Evolutionary conservation across 1,139 yeast species (phyloP), one percentile per base, ranked within the genome.

Genomic region (Kodamaea anthophila): DNA sequence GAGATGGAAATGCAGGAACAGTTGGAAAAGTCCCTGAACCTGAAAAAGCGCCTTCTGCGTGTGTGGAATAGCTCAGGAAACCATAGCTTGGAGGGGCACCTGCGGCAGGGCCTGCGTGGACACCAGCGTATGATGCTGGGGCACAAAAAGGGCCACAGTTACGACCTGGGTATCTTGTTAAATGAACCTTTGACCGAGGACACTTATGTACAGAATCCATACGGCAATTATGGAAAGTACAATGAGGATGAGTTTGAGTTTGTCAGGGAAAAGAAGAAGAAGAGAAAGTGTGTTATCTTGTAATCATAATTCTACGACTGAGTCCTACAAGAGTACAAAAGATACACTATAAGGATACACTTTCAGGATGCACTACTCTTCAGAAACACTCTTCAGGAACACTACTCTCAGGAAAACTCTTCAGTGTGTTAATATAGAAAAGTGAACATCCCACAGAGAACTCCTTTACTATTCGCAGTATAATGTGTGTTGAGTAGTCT

Each of bases 201-300:
- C 28, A 43, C 40, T 4, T 51, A 47, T 33, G 37, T 42, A n/a
- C 33, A 42, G 15, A 57, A 58, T 33, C 62, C 62, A 8, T 63
- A 61, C 34, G 60, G 62, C n/a, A 46, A 53, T 21, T 41, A 24
- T 10, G 18, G 26, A 10, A 21, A 47, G 36, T 60, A 61, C 40
- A 57, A 60, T 34, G 59, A 60, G 24, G 69, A 65, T 31, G 71
- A 65, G 45, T 63, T 63, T 46, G 67, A 62, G 30, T 65, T 64
- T 37, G 58, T 66, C 2, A 46, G 65, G 28, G 41, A 46, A 30
- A 51, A 53, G 42, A 57, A 52, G 45, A 47, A 41, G 37, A 44
- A 39, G 35, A 50, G 49, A 32, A 53, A 42, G 38, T 65, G 72
- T 45, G 40, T 43, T 8, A 60, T 65, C 23, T 52, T 65, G n/a